A percentile compares a stretch with the other conserved stretches of the same genome.
Conservation (phyloP, 2,329 filamentous ascomycete genomes). For the Penicillium sp. region DNA sequence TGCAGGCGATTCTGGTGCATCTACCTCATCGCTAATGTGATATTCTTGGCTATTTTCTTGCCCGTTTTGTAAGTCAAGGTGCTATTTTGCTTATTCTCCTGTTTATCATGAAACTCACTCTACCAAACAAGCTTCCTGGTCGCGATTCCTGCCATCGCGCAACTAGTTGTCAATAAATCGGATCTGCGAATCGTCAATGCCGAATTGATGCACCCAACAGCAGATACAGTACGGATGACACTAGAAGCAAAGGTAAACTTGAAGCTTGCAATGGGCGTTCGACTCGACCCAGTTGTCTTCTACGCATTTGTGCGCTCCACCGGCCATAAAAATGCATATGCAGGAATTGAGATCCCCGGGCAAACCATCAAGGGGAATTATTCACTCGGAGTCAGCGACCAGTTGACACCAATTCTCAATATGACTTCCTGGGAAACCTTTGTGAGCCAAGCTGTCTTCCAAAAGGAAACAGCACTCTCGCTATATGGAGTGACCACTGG, state of each 20-base stretch:
- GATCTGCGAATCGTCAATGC: conserved; percentile 39
- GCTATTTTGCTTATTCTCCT: background rate
- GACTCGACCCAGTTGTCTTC: conserved; percentile 21
- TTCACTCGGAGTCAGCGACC: conserved; percentile 14
- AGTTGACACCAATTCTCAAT: conserved; percentile 16
- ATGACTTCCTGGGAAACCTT: conserved; percentile 19
- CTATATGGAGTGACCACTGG: conserved; percentile 17
- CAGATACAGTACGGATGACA: conserved; percentile 23
- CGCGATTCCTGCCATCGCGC: conserved; percentile 50
- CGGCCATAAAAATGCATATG: conserved; percentile 19
- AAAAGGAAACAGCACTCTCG: conserved; percentile 17
- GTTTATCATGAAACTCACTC: background rate
- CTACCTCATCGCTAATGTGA: conserved; percentile 44
- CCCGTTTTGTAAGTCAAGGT: conserved; percentile 47
- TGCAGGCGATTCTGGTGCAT: conserved; percentile 47
- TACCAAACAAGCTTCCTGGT: conserved; percentile 44
- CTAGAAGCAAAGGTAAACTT: conserved; percentile 22
- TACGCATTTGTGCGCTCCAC: conserved; percentile 17
- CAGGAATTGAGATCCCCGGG: conserved; percentile 18
- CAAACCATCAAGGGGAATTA: conserved; percentile 26
- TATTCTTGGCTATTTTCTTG: conserved; percentile 48
- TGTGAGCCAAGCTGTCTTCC: conserved; percentile 16
- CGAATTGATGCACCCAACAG: conserved; percentile 19
- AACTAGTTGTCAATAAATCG: conserved; percentile 47
- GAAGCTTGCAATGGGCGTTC: conserved; percentile 19